phyloP scores from a whole-genome alignment of 208 protist genomes.

The Vickermania spadyakhi region DNA sequence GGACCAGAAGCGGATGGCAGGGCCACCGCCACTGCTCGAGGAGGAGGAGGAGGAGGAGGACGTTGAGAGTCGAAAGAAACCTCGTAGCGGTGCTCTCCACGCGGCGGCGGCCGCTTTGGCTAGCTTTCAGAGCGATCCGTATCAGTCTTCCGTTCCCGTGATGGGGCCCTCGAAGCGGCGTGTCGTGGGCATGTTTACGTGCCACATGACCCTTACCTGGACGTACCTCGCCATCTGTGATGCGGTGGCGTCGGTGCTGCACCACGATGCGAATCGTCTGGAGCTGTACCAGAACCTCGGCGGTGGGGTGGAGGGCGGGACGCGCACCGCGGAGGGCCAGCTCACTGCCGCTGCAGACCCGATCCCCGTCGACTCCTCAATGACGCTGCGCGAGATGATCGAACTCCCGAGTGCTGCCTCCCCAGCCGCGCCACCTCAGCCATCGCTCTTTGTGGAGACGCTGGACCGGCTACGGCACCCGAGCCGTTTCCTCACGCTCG shows the following conservation, averaged over 20 bases:
- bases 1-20: neutral
- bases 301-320: neutral
- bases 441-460: slow-evolving; percentile 24
- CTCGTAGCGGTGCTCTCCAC: no score
- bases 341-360: neutral
- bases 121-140: neutral
- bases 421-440: slow-evolving; percentile 1
- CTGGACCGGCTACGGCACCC: slow-evolving; percentile 17
- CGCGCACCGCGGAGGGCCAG: neutral
- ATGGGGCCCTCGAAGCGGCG: neutral
- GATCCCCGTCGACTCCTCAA: neutral
- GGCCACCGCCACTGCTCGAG: no score
- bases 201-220: neutral
- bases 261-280: neutral
- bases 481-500: slow-evolving; percentile 2
- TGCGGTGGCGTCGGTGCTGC: neutral
- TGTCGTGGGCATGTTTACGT: neutral
- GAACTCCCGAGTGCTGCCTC: slow-evolving; percentile 2
- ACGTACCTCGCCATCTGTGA: neutral
- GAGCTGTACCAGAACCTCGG: neutral
- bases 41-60: neutral
- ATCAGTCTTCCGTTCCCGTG: neutral
- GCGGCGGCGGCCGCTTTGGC: neutral
- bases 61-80: neutral
- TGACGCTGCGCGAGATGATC: neutral